Conservation (phyloP, 78 protist species). For the Monocercomonoides exilis region DNA sequence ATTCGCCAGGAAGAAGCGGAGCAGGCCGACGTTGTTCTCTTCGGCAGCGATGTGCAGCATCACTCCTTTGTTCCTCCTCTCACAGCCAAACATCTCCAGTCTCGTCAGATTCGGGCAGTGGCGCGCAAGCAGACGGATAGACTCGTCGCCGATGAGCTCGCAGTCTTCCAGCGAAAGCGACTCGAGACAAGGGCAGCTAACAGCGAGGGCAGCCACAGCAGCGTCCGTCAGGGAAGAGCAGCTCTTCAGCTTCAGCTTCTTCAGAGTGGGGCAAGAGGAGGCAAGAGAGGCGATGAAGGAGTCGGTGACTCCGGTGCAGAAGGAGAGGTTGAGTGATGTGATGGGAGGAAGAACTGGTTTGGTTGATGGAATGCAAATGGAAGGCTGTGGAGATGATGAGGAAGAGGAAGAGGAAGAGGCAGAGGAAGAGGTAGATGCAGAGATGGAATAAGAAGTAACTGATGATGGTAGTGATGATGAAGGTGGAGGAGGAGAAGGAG, state of each 20-base stretch:
- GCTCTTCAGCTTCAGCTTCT: not conserved
- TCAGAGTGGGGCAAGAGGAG: not conserved
- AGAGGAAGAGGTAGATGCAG: not conserved
- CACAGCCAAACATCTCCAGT: not conserved
- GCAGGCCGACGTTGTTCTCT: not conserved
- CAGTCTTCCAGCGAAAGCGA: not conserved
- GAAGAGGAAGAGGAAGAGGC: too few relatives aligned
- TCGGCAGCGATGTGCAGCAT: not conserved
- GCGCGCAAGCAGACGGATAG: not conserved
- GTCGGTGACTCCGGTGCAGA: not conserved
- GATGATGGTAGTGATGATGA: not conserved
- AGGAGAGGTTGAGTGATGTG: not conserved
- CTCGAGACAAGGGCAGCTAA: not conserved
- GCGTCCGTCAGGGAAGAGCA: not conserved
- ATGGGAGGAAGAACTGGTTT: too few relatives aligned
- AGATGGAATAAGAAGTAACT: not conserved
- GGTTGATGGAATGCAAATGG: too few relatives aligned
- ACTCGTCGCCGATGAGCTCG: not conserved
- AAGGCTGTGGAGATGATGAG: too few relatives aligned
- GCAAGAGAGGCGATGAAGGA: not conserved
- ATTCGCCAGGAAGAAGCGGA: not conserved
- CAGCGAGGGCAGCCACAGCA: not conserved
- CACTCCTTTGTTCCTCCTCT: not conserved
- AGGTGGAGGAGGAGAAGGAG: not conserved
- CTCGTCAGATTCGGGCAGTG: not conserved